These are phyloP conservation scores for Daedaleopsis sinensis DNA, from an alignment of 768 basidiomycete species.

Conservation along the genomic window DNA sequence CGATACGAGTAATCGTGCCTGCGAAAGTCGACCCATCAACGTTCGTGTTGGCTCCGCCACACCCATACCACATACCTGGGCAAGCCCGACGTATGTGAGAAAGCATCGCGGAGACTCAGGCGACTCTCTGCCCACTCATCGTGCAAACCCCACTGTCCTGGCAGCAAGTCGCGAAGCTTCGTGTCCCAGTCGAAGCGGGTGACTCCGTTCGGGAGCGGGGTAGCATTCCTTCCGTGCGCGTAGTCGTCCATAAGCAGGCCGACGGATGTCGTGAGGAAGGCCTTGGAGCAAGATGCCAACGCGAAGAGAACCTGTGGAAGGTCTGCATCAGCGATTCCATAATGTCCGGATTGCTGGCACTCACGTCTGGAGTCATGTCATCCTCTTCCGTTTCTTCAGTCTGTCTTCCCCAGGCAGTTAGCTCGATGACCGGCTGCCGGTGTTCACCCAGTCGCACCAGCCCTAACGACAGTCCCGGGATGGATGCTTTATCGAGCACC, in stretches of 20 bases:
- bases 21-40: not conserved
- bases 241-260: conserved; percentile 37
- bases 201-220: conserved; percentile 23
- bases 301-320: conserved; percentile 31
- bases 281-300: conserved; percentile 36
- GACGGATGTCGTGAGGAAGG: conserved; percentile 32
- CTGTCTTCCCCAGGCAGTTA: conserved; percentile 16
- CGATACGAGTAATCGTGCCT: conserved; percentile 40
- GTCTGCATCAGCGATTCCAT: conserved; percentile 6
- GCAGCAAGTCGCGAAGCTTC: conserved; percentile 37
- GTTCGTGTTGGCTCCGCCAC: not conserved
- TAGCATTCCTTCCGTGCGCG: conserved; percentile 31
- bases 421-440: conserved; percentile 9
- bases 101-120: conserved; percentile 39
- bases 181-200: conserved; percentile 30
- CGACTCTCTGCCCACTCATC: conserved; percentile 41
- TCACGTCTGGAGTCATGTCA: conserved; percentile 23
- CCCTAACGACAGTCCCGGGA: conserved; percentile 21
- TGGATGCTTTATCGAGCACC: conserved; percentile 2
- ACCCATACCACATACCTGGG: conserved; percentile 29
- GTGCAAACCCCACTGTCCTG: conserved; percentile 42
- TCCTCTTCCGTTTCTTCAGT: conserved; percentile 16
- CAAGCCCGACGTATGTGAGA: conserved; percentile 45
- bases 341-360: conserved; percentile 8
- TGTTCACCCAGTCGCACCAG: conserved; percentile 13